Conservation (phyloP, 2,329 filamentous ascomycete species). For the Stachybotrys elegans region DNA sequence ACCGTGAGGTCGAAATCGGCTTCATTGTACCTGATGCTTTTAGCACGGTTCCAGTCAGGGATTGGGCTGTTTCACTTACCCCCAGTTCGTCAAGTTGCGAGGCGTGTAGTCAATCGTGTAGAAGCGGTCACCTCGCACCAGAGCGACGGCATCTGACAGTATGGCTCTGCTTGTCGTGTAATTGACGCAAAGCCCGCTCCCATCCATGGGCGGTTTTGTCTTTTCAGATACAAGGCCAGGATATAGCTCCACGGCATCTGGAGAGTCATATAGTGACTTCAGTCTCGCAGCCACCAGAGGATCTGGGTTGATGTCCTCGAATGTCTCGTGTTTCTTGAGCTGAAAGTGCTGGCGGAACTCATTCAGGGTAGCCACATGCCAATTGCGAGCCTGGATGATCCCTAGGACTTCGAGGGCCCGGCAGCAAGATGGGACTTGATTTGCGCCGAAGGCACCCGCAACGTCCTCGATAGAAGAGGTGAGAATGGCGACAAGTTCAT, state of each 20-base stretch:
- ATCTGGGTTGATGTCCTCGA: conserved; percentile 47
- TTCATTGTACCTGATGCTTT: conserved; percentile 22
- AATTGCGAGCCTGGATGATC: conserved; percentile 39
- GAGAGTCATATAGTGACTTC: conserved; percentile 42
- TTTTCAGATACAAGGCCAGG: conserved; percentile 52
- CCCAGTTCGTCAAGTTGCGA: conserved; percentile 63
- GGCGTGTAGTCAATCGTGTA: conserved; percentile 57
- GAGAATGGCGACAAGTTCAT: conserved; percentile 51
- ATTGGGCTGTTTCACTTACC: conserved; percentile 30
- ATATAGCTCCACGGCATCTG: conserved; percentile 51
- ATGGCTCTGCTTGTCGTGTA: conserved; percentile 45
- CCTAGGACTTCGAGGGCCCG: conserved; percentile 43
- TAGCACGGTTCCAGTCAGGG: background rate
- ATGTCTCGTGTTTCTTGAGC: conserved; percentile 40
- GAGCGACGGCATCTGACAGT: conserved; percentile 55
- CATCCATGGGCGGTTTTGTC: conserved; percentile 44
- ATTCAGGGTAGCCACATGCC: conserved; percentile 47
- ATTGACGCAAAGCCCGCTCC: conserved; percentile 44
- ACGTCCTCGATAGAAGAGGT: conserved; percentile 39
- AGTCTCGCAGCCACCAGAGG: conserved; percentile 37
- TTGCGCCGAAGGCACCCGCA: conserved; percentile 46
- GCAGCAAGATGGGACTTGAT: conserved; percentile 39
- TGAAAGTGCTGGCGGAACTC: conserved; percentile 49
- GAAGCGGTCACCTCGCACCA: conserved; percentile 59
- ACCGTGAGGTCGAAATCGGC: conserved; percentile 51